Conservation (phyloP, 2,329 filamentous ascomycete species). For the Cytospora chrysosperma region DNA sequence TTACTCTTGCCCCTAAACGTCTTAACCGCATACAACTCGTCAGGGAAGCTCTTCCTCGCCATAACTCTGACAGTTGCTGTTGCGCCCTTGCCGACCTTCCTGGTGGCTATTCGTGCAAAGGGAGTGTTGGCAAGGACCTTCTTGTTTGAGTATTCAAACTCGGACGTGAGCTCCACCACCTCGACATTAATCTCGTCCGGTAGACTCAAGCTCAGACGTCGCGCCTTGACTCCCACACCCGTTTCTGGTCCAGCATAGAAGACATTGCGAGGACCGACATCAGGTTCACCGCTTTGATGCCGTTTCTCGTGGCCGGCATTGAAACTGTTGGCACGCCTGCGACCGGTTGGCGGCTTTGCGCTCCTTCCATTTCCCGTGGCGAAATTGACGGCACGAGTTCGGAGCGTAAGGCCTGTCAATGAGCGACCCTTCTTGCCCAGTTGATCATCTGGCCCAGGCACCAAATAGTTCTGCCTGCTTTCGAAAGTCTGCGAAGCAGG, state of each 20-base stretch:
- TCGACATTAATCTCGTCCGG: slow-evolving; percentile 75
- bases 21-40: slow-evolving; percentile 79
- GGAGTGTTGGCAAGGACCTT: not conserved
- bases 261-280: slow-evolving; percentile 27
- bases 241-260: slow-evolving; percentile 56
- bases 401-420: slow-evolving; percentile 50
- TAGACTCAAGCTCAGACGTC: slow-evolving; percentile 71
- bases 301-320: slow-evolving; percentile 36
- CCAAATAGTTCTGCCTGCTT: slow-evolving; percentile 32
- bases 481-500: slow-evolving; percentile 44
- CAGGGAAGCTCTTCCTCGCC: slow-evolving; percentile 63
- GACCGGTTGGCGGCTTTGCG: slow-evolving; percentile 29
- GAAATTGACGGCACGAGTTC: slow-evolving; percentile 50
- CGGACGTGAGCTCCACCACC: slow-evolving; percentile 64
- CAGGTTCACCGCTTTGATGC: slow-evolving; percentile 28
- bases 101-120: slow-evolving; percentile 69
- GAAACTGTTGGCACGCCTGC: slow-evolving; percentile 50
- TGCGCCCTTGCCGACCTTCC: slow-evolving; percentile 76
- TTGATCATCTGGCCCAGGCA: slow-evolving; percentile 47
- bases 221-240: slow-evolving; percentile 74
- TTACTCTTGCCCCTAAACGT: slow-evolving; percentile 75
- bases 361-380: slow-evolving; percentile 32
- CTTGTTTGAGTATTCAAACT: slow-evolving; percentile 70
- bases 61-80: slow-evolving; percentile 82
- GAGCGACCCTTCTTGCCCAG: slow-evolving; percentile 51